These are phyloP conservation scores for Scheffersomyces stipitis DNA, from an alignment of 805 yeast species.

Conservation along the genomic window DNA sequence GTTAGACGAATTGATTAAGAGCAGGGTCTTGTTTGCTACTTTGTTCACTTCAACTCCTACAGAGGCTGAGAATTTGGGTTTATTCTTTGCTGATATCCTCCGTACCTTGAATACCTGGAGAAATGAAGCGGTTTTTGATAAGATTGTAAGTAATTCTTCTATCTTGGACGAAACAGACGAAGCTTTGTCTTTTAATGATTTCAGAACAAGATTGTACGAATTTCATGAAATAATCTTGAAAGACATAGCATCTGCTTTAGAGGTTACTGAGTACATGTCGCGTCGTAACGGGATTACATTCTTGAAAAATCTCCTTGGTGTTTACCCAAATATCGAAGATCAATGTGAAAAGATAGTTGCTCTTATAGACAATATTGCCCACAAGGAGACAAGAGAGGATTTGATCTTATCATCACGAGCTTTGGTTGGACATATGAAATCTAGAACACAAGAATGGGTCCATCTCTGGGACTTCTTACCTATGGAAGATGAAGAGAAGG, in stretches of 20 bases:
- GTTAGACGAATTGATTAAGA: slow-evolving; percentile 48
- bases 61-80: slow-evolving; percentile 82
- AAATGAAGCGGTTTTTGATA: slow-evolving; percentile 26
- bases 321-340: slow-evolving; percentile 66
- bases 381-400: slow-evolving; percentile 71
- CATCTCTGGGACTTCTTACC: slow-evolving; percentile 58
- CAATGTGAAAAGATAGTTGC: slow-evolving; percentile 57
- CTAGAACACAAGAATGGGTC: slow-evolving; percentile 52
- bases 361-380: slow-evolving; percentile 47
- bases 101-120: slow-evolving; percentile 47
- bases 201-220: slow-evolving; percentile 43
- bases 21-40: slow-evolving; percentile 52
- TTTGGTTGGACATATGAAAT: slow-evolving; percentile 61
- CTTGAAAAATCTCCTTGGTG: slow-evolving; percentile 60
- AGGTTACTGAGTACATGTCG: slow-evolving; percentile 65
- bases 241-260: slow-evolving; percentile 44
- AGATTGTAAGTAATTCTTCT: slow-evolving; percentile 11
- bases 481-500: slow-evolving; percentile 44
- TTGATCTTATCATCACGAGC: slow-evolving; percentile 76
- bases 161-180: neutral
- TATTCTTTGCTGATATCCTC: slow-evolving; percentile 63
- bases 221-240: slow-evolving; percentile 56
- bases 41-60: slow-evolving; percentile 67
- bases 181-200: slow-evolving; percentile 27
- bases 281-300: slow-evolving; percentile 78